phyloP scores from a whole-genome alignment of 2,329 filamentous ascomycete genomes.

The Scytalidium lignicola region DNA sequence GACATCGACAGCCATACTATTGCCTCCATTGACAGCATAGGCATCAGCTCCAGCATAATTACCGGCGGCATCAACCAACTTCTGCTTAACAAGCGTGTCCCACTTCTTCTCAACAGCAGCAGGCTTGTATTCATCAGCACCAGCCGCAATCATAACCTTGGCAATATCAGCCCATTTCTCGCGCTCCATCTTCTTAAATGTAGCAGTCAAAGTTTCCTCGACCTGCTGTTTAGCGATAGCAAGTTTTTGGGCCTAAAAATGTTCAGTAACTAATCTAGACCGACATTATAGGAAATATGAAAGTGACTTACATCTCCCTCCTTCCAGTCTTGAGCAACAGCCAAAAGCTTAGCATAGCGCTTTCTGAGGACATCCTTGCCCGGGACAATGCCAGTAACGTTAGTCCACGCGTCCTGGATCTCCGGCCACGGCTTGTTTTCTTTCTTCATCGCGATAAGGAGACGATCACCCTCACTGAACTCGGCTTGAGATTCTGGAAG shows the following conservation, averaged over 20 bases:
- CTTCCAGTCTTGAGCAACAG: constrained; percentile 6
- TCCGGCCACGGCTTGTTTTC: constrained; percentile 3
- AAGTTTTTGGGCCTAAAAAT: constrained; percentile 4
- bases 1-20: neutral
- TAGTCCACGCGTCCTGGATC: constrained; percentile 7
- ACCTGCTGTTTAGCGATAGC: constrained; percentile 3
- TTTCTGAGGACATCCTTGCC: constrained; percentile 8
- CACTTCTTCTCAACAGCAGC: constrained; percentile 8
- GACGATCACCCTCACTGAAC: constrained; percentile 6
- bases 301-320: constrained; percentile 9
- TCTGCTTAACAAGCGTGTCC: constrained; percentile 5
- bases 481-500: constrained; percentile 7
- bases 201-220: neutral
- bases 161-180: constrained; percentile 7
- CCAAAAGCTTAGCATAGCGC: constrained; percentile 4
- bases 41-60: constrained; percentile 2
- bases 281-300: neutral
- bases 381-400: constrained; percentile 1
- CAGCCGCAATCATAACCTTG: constrained; percentile 1
- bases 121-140: constrained; percentile 3
- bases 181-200: constrained; percentile 5
- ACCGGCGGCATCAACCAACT: constrained; percentile 4
- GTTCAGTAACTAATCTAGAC: neutral
- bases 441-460: constrained; percentile 8
- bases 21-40: neutral